Conservation (phyloP, 2,329 filamentous ascomycete genomes). For the Cytospora paraplurivora region DNA sequence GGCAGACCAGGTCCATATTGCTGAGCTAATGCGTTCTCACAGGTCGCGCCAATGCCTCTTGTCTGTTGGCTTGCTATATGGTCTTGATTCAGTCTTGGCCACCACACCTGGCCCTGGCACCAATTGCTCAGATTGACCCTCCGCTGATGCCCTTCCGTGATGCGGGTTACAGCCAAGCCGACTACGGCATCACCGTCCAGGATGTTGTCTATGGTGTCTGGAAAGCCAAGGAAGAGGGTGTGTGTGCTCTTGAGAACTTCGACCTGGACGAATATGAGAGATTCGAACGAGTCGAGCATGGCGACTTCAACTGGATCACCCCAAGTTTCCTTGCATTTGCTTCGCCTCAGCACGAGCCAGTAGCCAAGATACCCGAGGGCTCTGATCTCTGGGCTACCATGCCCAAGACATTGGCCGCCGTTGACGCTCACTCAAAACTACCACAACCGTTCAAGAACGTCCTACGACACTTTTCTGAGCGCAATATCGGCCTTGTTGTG, state of each 20-base stretch:
- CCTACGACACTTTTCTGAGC: conserved; percentile 81
- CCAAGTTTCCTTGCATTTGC: conserved; percentile 95
- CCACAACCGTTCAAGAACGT: conserved; percentile 95
- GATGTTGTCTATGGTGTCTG: conserved; percentile 98
- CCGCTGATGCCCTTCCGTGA: conserved; percentile 99
- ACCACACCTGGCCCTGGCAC: conserved; percentile 90
- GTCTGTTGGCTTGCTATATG: conserved; percentile 97
- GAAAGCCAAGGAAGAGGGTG: conserved; percentile 95
- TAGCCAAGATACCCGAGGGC: conserved; percentile 69
- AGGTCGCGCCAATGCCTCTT: conserved; percentile 92
- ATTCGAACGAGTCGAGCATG: conserved; percentile 94
- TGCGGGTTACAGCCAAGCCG: conserved; percentile 96
- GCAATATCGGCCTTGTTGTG: conserved; percentile 90
- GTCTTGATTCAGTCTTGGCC: conserved; percentile 97
- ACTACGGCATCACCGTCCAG: conserved; percentile 93
- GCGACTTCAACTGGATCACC: conserved; percentile 99
- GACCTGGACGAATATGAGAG: conserved; percentile 96
- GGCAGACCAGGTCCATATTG: conserved; percentile 1
- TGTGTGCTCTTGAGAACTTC: conserved; percentile 90
- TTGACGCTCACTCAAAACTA: conserved; percentile 70
- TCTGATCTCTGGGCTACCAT: conserved; percentile 75
- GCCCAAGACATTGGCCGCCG: conserved; percentile 73
- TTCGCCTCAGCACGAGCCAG: conserved; percentile 82
- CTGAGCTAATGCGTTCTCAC: conserved; percentile 33
- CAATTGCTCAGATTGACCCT: conserved; percentile 94